Conservation (phyloP, 2,329 filamentous ascomycete species). For the Claviceps citrina region DNA sequence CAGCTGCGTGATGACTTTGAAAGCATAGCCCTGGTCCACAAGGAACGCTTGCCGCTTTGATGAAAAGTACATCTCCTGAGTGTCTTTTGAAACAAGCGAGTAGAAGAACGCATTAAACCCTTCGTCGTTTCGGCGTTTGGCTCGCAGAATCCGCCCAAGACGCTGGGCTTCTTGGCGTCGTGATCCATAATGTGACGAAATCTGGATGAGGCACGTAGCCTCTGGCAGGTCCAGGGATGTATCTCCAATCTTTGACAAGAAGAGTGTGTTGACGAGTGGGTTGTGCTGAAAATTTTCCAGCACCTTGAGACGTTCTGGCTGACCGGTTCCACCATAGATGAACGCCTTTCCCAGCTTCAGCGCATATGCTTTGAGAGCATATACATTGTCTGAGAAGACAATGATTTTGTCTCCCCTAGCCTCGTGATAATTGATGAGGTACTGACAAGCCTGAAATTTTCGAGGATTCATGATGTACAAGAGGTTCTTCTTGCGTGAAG, state of each 20-base stretch:
- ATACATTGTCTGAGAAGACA: conserved; percentile 95
- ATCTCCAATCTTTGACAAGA: conserved; percentile 93
- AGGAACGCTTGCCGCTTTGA: conserved; percentile 93
- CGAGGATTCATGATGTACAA: conserved; percentile 95
- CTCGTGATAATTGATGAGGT: conserved; percentile 96
- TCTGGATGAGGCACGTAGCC: conserved; percentile 91
- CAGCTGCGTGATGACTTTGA: conserved; percentile 95
- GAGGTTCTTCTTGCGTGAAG: conserved; percentile 30
- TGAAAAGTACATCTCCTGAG: conserved; percentile 94
- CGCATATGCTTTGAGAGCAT: conserved; percentile 75
- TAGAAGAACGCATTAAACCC: conserved; percentile 99
- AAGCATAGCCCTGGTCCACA: conserved; percentile 94
- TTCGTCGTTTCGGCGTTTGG: conserved; percentile 91
- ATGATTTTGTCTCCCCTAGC: conserved; percentile 92
- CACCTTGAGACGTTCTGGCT: conserved; percentile 72
- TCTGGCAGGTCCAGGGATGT: conserved; percentile 95
- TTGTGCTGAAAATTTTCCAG: conserved; percentile 94
- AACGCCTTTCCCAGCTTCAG: conserved; percentile 71
- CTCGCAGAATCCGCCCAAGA: conserved; percentile 79
- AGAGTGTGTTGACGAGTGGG: conserved; percentile 76
- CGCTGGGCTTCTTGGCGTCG: conserved; percentile 92
- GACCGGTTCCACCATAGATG: conserved; percentile 79
- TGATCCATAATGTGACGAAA: conserved; percentile 93
- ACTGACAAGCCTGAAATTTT: conserved; percentile 95
- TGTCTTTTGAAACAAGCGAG: conserved; percentile 91